Conservation (phyloP, 345 rosid genomes). For the Cochlearia excelsa region DNA sequence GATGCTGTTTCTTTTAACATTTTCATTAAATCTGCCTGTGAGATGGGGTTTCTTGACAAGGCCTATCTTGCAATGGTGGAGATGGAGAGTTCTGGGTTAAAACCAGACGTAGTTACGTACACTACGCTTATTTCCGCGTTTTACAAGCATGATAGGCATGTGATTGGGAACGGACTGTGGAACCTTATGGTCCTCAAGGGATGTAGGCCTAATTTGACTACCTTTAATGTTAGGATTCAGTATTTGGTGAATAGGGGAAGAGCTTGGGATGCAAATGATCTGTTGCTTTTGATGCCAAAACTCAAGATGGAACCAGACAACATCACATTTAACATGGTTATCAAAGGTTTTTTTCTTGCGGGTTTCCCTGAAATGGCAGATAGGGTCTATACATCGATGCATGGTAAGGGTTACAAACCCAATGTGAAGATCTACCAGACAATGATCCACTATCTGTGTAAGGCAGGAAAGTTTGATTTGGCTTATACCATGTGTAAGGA, state of each 20-base stretch:
- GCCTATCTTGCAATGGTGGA: constrained; percentile 52
- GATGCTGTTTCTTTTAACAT: constrained; percentile 61
- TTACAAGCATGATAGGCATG: constrained; percentile 48
- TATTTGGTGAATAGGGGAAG: constrained; percentile 42
- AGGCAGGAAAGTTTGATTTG: constrained; percentile 37
- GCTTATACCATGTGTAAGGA: constrained; percentile 67
- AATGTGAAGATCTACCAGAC: constrained; percentile 72
- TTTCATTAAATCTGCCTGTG: constrained; percentile 54
- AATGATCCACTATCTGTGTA: constrained; percentile 71
- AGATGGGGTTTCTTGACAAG: constrained; percentile 51
- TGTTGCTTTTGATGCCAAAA: constrained; percentile 42
- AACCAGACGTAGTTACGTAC: constrained; percentile 58
- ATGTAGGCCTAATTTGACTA: constrained; percentile 66
- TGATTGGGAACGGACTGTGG: constrained; percentile 77
- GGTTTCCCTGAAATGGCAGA: constrained; percentile 77
- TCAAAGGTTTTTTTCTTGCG: constrained; percentile 70
- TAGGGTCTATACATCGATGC: constrained; percentile 37
- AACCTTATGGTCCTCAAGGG: constrained; percentile 73
- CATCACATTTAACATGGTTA: constrained; percentile 71
- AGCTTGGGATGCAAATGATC: constrained; percentile 67
- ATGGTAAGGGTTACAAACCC: constrained; percentile 34
- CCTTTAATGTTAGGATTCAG: constrained; percentile 77
- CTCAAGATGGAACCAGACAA: constrained; percentile 57
- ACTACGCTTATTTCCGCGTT: constrained; percentile 70
- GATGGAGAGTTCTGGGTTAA: constrained; percentile 44